Conservation (phyloP, 208 protist species). For the Crithidia thermophila region DNA sequence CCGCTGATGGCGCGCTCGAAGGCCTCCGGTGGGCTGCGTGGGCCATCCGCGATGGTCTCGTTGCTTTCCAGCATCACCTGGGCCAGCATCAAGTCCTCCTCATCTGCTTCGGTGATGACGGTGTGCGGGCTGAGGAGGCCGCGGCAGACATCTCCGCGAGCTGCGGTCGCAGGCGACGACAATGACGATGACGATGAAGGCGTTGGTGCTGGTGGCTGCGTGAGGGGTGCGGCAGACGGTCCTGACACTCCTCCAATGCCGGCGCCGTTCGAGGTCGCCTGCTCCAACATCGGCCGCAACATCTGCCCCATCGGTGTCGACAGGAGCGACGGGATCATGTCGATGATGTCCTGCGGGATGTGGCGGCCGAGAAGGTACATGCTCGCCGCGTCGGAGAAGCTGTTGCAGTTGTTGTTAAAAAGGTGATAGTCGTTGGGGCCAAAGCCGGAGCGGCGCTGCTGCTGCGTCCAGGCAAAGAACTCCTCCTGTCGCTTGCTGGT, state of each 20-base stretch:
- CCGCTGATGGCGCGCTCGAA: conserved; percentile 46
- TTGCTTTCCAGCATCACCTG: conserved; percentile 75
- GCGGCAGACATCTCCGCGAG: conserved; percentile 14
- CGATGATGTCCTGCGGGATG: conserved; percentile 72
- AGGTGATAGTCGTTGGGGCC: conserved; percentile 88
- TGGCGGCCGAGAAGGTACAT: conserved; percentile 68
- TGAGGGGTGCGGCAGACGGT: not conserved
- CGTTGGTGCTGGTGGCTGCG: not conserved
- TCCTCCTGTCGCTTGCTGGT: conserved; percentile 61
- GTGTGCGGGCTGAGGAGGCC: conserved; percentile 36
- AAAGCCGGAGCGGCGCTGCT: conserved; percentile 43
- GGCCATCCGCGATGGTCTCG: conserved; percentile 45
- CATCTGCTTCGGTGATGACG: conserved; percentile 52
- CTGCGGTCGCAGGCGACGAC: not conserved
- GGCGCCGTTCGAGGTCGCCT: conserved; percentile 41
- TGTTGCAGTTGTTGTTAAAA: conserved; percentile 94
- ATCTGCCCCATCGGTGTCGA: conserved; percentile 81
- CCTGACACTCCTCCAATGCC: not conserved
- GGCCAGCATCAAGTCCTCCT: conserved; percentile 64
- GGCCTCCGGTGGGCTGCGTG: conserved; percentile 31
- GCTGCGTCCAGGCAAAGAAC: conserved; percentile 59
- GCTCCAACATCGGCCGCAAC: conserved; percentile 79
- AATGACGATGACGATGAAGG: not conserved
- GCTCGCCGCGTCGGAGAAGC: conserved; percentile 88
- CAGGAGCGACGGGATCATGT: conserved; percentile 81